Percentiles rank a stretch among this genome's conserved stretches.
Conservation (phyloP, 2,329 filamentous ascomycete genomes). For the Scytalidium lignicola region DNA sequence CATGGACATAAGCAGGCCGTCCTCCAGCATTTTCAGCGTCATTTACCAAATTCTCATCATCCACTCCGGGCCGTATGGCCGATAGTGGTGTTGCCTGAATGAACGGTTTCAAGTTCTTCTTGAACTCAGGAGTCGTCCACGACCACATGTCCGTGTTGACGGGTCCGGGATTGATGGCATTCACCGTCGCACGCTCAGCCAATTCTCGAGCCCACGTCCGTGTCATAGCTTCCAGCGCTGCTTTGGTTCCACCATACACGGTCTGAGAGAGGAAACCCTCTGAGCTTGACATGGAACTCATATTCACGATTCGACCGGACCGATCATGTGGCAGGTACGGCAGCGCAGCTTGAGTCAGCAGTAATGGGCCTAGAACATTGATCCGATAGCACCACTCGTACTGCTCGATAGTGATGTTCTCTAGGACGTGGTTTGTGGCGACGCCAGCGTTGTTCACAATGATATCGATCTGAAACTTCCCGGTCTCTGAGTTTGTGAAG, state of each 20-base stretch:
- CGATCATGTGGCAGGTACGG: slow-evolving; percentile 67
- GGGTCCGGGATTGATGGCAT: slow-evolving; percentile 61
- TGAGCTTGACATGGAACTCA: slow-evolving; percentile 52
- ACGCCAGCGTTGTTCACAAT: slow-evolving; percentile 83
- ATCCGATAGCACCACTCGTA: slow-evolving; percentile 70
- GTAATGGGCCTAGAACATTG: slow-evolving; percentile 76
- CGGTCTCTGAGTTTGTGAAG: slow-evolving; percentile 43
- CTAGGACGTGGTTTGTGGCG: slow-evolving; percentile 58
- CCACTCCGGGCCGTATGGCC: slow-evolving; percentile 53
- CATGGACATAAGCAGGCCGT: slow-evolving; percentile 59
- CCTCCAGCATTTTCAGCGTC: slow-evolving; percentile 50
- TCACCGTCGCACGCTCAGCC: slow-evolving; percentile 57
- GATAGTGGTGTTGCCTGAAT: slow-evolving; percentile 61
- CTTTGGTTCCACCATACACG: slow-evolving; percentile 62
- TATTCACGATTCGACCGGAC: slow-evolving; percentile 58
- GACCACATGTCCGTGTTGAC: slow-evolving; percentile 64
- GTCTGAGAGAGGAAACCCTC: slow-evolving; percentile 54
- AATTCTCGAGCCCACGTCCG: slow-evolving; percentile 61
- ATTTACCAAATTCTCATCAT: slow-evolving; percentile 56
- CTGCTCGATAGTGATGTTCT: slow-evolving; percentile 57
- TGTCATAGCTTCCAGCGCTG: slow-evolving; percentile 65
- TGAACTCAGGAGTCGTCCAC: slow-evolving; percentile 50
- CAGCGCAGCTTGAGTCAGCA: slow-evolving; percentile 68
- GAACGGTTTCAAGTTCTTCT: slow-evolving; percentile 52
- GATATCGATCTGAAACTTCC: slow-evolving; percentile 67